Conservation (phyloP, 106 monocot genomes). For the Triglochin maritima region DNA sequence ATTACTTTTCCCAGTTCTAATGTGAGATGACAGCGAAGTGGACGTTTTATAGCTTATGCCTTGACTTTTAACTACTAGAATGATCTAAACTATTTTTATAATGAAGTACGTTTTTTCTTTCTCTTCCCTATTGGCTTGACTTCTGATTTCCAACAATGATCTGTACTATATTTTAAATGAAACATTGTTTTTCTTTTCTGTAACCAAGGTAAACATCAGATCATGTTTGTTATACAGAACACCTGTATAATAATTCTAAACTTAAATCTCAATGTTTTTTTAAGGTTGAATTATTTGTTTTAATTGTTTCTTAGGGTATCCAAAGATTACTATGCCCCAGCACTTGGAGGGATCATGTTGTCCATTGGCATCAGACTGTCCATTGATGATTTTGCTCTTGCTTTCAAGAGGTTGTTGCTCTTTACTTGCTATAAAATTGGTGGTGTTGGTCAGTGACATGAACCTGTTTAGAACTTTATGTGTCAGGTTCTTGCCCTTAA, state of each 20-base stretch:
- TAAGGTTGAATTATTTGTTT: not conserved
- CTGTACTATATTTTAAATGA: too few relatives aligned
- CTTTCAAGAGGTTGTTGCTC: constrained; percentile 53
- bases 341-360: constrained; percentile 97
- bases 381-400: constrained; percentile 88
- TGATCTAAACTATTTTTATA: too few relatives aligned
- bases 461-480: not conserved
- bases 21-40: too few relatives aligned
- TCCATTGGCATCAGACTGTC: constrained; percentile 92
- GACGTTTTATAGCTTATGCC: too few relatives aligned
- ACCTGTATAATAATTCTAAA: not conserved
- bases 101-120: too few relatives aligned
- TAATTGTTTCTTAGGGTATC: constrained; percentile 55
- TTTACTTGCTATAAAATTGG: constrained; percentile 1
- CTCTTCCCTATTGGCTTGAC: too few relatives aligned
- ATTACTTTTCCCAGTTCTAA: too few relatives aligned
- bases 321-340: constrained; percentile 93
- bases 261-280: not conserved
- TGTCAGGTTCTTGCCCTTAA: not conserved
- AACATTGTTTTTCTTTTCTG: too few relatives aligned
- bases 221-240: not conserved
- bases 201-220: too few relatives aligned
- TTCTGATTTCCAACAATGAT: too few relatives aligned
- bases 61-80: too few relatives aligned
- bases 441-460: not conserved